Base-by-base conservation (phyloP, 345 rosid species). In the Bruguiera gymnorhiza region DNA sequence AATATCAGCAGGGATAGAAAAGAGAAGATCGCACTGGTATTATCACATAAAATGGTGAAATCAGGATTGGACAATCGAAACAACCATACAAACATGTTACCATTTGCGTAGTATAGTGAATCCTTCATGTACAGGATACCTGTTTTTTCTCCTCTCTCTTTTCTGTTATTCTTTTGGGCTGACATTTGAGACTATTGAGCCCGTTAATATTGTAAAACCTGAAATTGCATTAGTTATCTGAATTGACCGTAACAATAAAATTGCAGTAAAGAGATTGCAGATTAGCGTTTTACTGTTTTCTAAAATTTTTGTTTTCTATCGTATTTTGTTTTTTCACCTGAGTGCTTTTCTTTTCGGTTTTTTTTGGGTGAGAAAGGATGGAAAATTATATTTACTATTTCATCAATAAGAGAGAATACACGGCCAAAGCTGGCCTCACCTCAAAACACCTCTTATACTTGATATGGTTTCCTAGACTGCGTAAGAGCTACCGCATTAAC, bases 191-290 rank as follows among this genome's bases (percentile, higher is more conserved):
- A 18, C 51, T 20, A 16, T 46, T 54, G 65, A 56, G 50, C 66
- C 72, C 78, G 43, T 34, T 27, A 39, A 29, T 68, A 68, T 30
- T 77, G 80, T 75, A 79, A 74, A 72, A 77, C 76, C 68, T 43
- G 61, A 27, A 52, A 71, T 10, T 21, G 32, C 29, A 34, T 5
- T 5, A 10, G 61, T 79, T 70, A 64, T 70, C 18, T 29, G 46
- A 31, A 58, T 29, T 31, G 60, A 53, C 70, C 51, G 48, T 39
- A 7, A 26, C 23, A 76, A 82, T 76, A 76, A 79, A 79, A 60
- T 58, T 2, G 16, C 63, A 34, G 43, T 64, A 34, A 76, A 52
- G 50, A 13, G 50, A 43, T 43, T 3, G 50, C 18, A 13, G 18
- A 1, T 43, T 3, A 43, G 18, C 50, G 18, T 43, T 43, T 43